These are phyloP conservation scores for Pleurotus tuber-regium DNA, from an alignment of 768 basidiomycete species.

Conservation along the genomic window DNA sequence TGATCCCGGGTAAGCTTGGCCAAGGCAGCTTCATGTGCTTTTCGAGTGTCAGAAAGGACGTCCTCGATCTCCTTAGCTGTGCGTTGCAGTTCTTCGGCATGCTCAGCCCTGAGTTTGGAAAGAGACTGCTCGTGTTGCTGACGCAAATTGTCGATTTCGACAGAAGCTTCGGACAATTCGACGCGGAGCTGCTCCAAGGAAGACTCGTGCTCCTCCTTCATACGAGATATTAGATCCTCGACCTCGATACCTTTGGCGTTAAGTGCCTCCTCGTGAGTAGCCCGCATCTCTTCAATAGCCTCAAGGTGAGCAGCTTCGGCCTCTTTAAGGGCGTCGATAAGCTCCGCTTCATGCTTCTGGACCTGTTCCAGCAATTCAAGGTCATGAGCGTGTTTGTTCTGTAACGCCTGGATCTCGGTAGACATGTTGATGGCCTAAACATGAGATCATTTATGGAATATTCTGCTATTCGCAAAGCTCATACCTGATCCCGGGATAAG, in stretches of 20 bases:
- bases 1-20: slow-evolving; percentile 52
- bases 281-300: slow-evolving; percentile 46
- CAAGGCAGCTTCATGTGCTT: slow-evolving; percentile 54
- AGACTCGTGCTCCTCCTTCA: slow-evolving; percentile 50
- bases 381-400: slow-evolving; percentile 54
- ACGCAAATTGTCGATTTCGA: slow-evolving; percentile 43
- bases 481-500: slow-evolving; percentile 82
- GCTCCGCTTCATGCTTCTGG: slow-evolving; percentile 52
- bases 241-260: slow-evolving; percentile 38
- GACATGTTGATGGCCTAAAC: slow-evolving; percentile 82
- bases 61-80: slow-evolving; percentile 55
- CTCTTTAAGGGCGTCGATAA: slow-evolving; percentile 48
- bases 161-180: slow-evolving; percentile 42
- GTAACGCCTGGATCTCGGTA: slow-evolving; percentile 75
- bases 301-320: slow-evolving; percentile 49
- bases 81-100: slow-evolving; percentile 50
- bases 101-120: slow-evolving; percentile 52
- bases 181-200: slow-evolving; percentile 26
- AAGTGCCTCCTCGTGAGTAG: slow-evolving; percentile 45
- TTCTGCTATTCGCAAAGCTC: slow-evolving; percentile 16
- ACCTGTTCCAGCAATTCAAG: slow-evolving; percentile 52
- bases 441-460: slow-evolving; percentile 1
- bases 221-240: slow-evolving; percentile 42
- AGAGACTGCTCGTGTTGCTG: slow-evolving; percentile 61
- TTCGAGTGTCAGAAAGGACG: slow-evolving; percentile 42